Evolutionary conservation across 73 alveolate species (phyloP).

Genomic region (Paramecium biaurelia): DNA sequence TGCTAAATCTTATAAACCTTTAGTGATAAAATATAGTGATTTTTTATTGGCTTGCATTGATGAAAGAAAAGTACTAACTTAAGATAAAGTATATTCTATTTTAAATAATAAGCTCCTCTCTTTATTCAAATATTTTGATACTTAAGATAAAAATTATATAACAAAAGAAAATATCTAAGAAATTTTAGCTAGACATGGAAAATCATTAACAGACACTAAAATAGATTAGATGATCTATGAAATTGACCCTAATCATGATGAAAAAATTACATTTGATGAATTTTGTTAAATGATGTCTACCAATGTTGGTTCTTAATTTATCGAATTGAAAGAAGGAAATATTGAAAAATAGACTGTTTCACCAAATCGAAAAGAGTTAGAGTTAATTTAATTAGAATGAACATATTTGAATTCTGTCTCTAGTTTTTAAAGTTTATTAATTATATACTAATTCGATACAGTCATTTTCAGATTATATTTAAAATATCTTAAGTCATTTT

Average conservation of each 20-base stretch:
- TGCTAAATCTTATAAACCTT: neutral
- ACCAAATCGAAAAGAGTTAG: neutral
- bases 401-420: neutral
- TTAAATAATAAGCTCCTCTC: conserved; percentile 52
- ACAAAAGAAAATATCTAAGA: conserved; percentile 49
- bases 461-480: too few relatives aligned
- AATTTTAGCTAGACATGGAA: conserved; percentile 51
- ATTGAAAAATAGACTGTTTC: neutral
- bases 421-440: neutral
- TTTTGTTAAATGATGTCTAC: conserved; percentile 39
- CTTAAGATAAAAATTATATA: neutral
- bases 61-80: neutral
- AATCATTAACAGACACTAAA: conserved; percentile 18
- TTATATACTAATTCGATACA: neutral
- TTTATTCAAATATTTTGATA: conserved; percentile 57
- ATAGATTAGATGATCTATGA: conserved; percentile 43
- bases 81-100: conserved; percentile 45
- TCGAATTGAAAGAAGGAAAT: neutral
- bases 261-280: conserved; percentile 62
- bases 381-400: neutral
- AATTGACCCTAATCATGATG: conserved; percentile 60
- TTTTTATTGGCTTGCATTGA: conserved; percentile 19
- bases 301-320: neutral
- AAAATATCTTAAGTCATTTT: too few relatives aligned
- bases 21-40: conserved; percentile 15